These are phyloP conservation scores for Aspergillus bombycis DNA, from an alignment of 2,329 filamentous ascomycete species.

Conservation along the genomic window DNA sequence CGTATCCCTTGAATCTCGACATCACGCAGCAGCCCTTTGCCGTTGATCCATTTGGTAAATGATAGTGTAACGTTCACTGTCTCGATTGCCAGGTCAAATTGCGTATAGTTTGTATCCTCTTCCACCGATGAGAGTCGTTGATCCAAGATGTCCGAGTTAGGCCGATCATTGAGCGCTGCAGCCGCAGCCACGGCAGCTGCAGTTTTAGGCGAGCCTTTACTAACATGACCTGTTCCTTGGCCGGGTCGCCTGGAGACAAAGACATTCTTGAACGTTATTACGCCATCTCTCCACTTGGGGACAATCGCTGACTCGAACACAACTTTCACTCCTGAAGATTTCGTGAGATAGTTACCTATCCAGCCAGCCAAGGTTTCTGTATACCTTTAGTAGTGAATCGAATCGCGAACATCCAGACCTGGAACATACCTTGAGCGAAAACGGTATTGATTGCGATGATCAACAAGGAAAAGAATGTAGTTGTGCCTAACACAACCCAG, in stretches of 20 bases:
- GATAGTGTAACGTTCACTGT: conserved; percentile 96
- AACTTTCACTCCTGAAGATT: conserved; percentile 88
- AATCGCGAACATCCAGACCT: conserved; percentile 20
- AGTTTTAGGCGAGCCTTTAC: conserved; percentile 83
- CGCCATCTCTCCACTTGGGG: conserved; percentile 90
- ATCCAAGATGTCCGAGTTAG: conserved; percentile 44
- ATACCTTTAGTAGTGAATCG: conserved; percentile 20
- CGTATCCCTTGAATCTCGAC: conserved; percentile 93
- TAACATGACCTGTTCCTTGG: conserved; percentile 78
- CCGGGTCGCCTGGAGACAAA: conserved; percentile 92
- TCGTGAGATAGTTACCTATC: conserved; percentile 93
- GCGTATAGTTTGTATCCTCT: conserved; percentile 95
- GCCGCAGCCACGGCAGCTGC: conserved; percentile 85
- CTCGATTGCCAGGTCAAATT: conserved; percentile 93
- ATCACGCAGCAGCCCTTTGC: conserved; percentile 85
- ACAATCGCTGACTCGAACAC: conserved; percentile 98
- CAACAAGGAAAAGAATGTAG: conserved; percentile 90
- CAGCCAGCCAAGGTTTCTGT: conserved; percentile 87
- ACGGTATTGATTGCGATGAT: conserved; percentile 95
- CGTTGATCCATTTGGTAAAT: conserved; percentile 99
- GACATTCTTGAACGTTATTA: conserved; percentile 95
- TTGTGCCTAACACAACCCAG: conserved; percentile 96
- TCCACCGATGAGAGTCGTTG: conserved; percentile 48
- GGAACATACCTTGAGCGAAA: conserved; percentile 77
- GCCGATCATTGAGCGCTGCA: conserved; percentile 55